phyloP scores from a whole-genome alignment of 2,329 filamentous ascomycete genomes.

The Coleophoma eucalyptorum region DNA sequence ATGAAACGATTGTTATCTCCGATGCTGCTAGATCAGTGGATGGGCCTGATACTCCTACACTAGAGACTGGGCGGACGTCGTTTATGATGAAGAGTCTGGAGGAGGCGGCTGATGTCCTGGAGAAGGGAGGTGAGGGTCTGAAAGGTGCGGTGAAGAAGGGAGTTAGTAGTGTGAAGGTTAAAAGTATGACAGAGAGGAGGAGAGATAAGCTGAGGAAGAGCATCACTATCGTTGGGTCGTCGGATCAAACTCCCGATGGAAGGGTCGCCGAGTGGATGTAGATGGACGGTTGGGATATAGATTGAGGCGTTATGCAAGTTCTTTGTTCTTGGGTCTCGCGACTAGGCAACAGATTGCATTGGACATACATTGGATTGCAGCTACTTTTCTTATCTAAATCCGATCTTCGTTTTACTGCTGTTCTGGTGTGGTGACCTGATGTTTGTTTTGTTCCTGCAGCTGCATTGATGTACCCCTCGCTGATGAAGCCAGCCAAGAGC shows the following conservation, averaged over 20 bases:
- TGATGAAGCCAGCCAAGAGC: no score
- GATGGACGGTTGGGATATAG: neutral
- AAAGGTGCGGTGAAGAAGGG: slow-evolving; percentile 13
- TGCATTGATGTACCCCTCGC: no score
- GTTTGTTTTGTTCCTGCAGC: no score
- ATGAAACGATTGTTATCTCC: slow-evolving; percentile 4
- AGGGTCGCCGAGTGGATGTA: neutral
- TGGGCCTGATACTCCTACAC: slow-evolving; percentile 15
- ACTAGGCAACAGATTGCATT: no score
- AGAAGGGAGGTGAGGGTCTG: slow-evolving; percentile 12
- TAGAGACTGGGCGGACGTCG: slow-evolving; percentile 2
- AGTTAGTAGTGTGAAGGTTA: slow-evolving; percentile 11
- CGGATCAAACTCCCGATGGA: slow-evolving; percentile 16
- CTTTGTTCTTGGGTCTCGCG: no score
- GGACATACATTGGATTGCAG: no score
- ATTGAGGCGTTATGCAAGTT: no score
- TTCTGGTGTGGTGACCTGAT: no score
- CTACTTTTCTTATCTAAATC: no score
- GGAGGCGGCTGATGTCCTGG: slow-evolving; percentile 4
- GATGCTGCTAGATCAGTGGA: slow-evolving; percentile 8
- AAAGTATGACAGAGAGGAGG: slow-evolving; percentile 12
- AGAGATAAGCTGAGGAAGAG: slow-evolving; percentile 20
- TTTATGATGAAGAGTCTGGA: slow-evolving; percentile 8
- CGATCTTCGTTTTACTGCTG: no score
- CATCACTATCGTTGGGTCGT: slow-evolving; percentile 18